Evolutionary conservation across 2,329 filamentous ascomycete species (phyloP).

Genomic region (Colletotrichum sp.): DNA sequence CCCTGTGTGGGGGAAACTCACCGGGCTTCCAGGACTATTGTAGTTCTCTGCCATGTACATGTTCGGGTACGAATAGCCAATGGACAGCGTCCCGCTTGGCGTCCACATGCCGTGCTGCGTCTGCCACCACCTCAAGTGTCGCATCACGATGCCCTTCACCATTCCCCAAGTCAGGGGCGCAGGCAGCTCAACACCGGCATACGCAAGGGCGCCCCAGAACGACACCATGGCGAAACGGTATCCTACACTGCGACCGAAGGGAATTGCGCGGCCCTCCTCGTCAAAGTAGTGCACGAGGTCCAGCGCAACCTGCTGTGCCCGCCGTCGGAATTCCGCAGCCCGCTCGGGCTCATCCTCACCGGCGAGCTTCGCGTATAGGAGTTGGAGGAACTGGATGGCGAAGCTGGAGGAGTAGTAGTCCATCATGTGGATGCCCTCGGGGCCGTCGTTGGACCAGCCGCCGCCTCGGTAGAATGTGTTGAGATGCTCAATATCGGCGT

Average conservation of each 20-base stretch:
- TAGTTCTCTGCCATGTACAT: constrained; percentile 86
- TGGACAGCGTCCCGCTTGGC: constrained; percentile 73
- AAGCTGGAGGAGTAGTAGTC: constrained; percentile 86
- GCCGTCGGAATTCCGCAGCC: constrained; percentile 71
- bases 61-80: constrained; percentile 81
- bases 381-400: constrained; percentile 80
- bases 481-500: constrained; percentile 78
- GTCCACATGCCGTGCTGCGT: constrained; percentile 78
- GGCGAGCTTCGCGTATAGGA: constrained; percentile 77
- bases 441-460: constrained; percentile 84
- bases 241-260: constrained; percentile 78
- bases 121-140: constrained; percentile 82
- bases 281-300: constrained; percentile 82
- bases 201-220: constrained; percentile 81
- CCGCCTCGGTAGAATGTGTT: constrained; percentile 83
- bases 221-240: constrained; percentile 88
- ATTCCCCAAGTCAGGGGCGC: constrained; percentile 78
- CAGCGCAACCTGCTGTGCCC: constrained; percentile 69
- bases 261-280: constrained; percentile 72
- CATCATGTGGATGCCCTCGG: constrained; percentile 81
- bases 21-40: constrained; percentile 74
- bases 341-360: constrained; percentile 69
- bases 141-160: constrained; percentile 76
- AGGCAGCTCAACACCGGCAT: constrained; percentile 76
- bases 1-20: constrained; percentile 32